phyloP scores from a whole-genome alignment of 202 grass and related monocot genomes.

The Elaeis oleifera region DNA sequence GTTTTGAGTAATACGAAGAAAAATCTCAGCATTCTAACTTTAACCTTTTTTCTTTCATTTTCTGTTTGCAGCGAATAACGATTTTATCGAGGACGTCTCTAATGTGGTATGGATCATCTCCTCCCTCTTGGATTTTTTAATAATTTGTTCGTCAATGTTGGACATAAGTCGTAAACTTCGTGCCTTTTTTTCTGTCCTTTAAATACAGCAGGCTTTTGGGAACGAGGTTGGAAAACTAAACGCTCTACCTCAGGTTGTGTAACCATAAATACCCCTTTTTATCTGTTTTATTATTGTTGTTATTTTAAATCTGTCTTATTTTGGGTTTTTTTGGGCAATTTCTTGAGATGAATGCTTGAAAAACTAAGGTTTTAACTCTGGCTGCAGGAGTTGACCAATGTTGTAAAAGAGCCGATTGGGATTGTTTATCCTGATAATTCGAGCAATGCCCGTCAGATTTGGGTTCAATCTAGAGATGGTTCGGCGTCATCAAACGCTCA shows the following conservation, averaged over 20 bases:
- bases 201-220: slow-evolving; percentile 17
- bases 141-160: neutral
- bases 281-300: neutral
- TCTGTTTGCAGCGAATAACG: neutral
- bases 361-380: neutral
- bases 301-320: neutral
- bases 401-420: slow-evolving; percentile 34
- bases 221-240: slow-evolving; percentile 25
- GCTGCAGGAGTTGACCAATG: slow-evolving; percentile 28
- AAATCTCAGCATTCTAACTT: slow-evolving; percentile 17
- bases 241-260: slow-evolving; percentile 30
- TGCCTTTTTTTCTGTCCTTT: neutral
- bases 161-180: neutral
- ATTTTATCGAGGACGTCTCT: neutral
- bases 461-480: neutral
- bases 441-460: slow-evolving; percentile 5
- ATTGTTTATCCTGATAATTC: slow-evolving; percentile 26
- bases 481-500: slow-evolving; percentile 10
- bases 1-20: neutral
- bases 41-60: neutral
- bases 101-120: neutral
- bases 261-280: neutral
- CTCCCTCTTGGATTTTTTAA: neutral
- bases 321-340: neutral
- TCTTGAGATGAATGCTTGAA: neutral